Conservation (phyloP, 2,329 filamentous ascomycete species). For the Pseudogymnoascus sp. region DNA sequence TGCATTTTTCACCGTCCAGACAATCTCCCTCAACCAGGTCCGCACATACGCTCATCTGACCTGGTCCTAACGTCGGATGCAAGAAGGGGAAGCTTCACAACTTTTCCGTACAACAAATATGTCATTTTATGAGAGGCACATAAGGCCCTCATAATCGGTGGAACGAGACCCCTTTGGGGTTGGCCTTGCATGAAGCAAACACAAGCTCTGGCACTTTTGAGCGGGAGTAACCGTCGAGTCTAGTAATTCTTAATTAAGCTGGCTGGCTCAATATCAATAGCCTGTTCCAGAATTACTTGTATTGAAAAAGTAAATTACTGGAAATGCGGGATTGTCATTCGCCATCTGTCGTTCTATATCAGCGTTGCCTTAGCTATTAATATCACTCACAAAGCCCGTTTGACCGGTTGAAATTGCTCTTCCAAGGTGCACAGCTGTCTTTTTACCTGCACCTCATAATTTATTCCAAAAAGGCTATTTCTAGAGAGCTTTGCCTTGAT, state of each 20-base stretch:
- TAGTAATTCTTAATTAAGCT: not conserved
- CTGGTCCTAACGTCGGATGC: not conserved
- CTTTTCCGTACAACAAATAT: constrained; percentile 4
- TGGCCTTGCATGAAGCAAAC: not conserved
- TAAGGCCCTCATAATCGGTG: not conserved
- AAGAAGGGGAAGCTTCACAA: constrained; percentile 2
- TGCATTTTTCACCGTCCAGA: not conserved
- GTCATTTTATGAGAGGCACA: not conserved
- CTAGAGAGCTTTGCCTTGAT: not conserved
- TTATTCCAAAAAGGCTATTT: not conserved
- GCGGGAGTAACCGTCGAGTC: not conserved
- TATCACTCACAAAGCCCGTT: not conserved
- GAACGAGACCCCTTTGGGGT: not conserved
- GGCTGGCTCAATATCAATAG: not conserved
- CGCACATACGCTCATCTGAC: constrained; percentile 1
- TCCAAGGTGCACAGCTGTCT: not conserved
- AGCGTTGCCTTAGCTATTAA: not conserved
- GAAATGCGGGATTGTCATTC: not conserved
- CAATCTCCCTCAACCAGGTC: not conserved
- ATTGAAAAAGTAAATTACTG: not conserved
- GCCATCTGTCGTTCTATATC: not conserved
- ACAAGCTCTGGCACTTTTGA: not conserved
- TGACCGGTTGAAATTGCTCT: not conserved
- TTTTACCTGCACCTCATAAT: not conserved
- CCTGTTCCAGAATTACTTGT: not conserved